Evolutionary conservation across 257 asterid species (phyloP), one percentile per base, ranked within the genome.

Genomic region (Fraxinus quadrangulata): DNA sequence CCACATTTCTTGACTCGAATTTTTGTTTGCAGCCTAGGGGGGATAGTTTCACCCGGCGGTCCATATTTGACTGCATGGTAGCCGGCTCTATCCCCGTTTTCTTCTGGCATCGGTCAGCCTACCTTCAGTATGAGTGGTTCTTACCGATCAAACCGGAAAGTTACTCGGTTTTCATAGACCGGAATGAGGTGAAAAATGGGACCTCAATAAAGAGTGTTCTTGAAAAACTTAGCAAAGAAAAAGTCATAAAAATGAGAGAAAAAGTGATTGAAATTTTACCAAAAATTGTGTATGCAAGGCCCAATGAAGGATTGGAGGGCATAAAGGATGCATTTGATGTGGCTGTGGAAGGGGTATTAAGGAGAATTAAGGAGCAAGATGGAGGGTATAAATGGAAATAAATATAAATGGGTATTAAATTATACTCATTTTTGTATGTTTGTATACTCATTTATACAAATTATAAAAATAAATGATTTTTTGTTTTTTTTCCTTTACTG

Each of bases 21-120:
- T 94, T 94, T 78, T 94, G 97, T 72, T 79, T 94, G 77, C 98
- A 94, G 83, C 98, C 98, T 24, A 83, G 97, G 21, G 98, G 98
- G 1, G 98, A 94, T 30, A 88, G 96, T 17, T 86, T 87, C 42
- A 94, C 98, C 1, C 84, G 98, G 56, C 85, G 97, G 74, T 92
- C 97, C 4, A 85, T 88, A 5, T 94, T 94, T 11, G 98, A 94
- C 71, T 94, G 98, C 82, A 88, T 94, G 98, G 49, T 94, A n/a
- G 97, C 97, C 68, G 98, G 98, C 59, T 87, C 98, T 1, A 84
- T 92, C 4, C 97, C 98, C 79, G 94, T 92, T 31, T 94, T 94
- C 4, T 94, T 94, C 90, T 94, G 97, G 98, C 82, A 74, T 61
- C 77, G 97, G 70, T 89, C 93, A 0, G 94, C 92, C 51, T 88